A percentile compares a stretch with the other conserved stretches of the same genome.
Conservation (phyloP, 2,329 filamentous ascomycete genomes). For the Aspergillus sp. region DNA sequence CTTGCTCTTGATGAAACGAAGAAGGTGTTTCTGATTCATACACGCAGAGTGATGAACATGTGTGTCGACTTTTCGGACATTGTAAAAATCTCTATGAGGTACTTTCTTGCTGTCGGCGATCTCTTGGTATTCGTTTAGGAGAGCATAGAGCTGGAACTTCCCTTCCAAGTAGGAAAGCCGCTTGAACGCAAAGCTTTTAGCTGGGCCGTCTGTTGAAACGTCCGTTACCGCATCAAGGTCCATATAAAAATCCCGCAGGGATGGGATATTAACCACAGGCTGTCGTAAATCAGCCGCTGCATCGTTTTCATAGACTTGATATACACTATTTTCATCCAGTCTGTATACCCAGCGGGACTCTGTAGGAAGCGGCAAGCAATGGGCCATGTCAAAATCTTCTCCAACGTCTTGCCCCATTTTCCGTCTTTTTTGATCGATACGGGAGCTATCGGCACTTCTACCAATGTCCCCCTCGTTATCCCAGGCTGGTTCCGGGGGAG, state of each 20-base stretch:
- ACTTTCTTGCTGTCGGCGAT: slow-evolving; percentile 97
- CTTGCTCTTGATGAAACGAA: slow-evolving; percentile 99
- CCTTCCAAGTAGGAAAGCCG: slow-evolving; percentile 93
- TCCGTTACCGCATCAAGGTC: slow-evolving; percentile 84
- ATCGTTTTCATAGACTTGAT: slow-evolving; percentile 81
- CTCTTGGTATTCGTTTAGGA: slow-evolving; percentile 96
- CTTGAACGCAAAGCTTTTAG: slow-evolving; percentile 95
- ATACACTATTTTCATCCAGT: slow-evolving; percentile 83
- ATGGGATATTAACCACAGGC: slow-evolving; percentile 82
- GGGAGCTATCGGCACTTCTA: slow-evolving; percentile 39
- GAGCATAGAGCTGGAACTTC: slow-evolving; percentile 91
- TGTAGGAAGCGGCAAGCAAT: slow-evolving; percentile 72
- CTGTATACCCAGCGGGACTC: slow-evolving; percentile 72
- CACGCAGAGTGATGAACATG: slow-evolving; percentile 99
- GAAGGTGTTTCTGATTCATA: slow-evolving; percentile 98
- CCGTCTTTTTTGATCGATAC: slow-evolving; percentile 61
- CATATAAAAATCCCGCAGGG: slow-evolving; percentile 92
- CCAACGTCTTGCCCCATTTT: slow-evolving; percentile 91
- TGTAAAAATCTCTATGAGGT: slow-evolving; percentile 98
- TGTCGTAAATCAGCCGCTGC: slow-evolving; percentile 62
- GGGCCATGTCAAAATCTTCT: slow-evolving; percentile 83
- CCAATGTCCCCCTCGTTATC: slow-evolving; percentile 57
- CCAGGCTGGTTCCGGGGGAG: slow-evolving; percentile 91
- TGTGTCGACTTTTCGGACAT: slow-evolving; percentile 96
- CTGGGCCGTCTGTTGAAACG: slow-evolving; percentile 92